phyloP scores from a whole-genome alignment of 352 stramenopile genomes.

The Thalassiosira ordinaria region DNA sequence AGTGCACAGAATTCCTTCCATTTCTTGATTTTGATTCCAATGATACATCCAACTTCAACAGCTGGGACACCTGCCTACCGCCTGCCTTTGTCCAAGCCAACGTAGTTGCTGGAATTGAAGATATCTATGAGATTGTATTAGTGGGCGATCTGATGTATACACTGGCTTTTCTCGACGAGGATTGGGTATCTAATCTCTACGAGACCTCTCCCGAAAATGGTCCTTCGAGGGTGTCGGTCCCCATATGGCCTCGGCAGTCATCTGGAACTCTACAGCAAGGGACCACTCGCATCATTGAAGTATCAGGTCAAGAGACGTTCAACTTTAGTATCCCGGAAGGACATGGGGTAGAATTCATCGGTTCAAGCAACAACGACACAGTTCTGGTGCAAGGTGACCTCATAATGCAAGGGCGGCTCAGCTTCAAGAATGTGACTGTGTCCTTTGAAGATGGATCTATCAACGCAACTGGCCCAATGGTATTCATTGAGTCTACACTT shows the following conservation, averaged over 20 bases:
- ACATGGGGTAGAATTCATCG: slow-evolving; percentile 20
- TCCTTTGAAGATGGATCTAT: slow-evolving; percentile 19
- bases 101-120: not conserved
- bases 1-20: slow-evolving; percentile 13
- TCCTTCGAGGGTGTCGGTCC: not conserved
- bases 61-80: too few relatives aligned
- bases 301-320: not conserved
- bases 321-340: slow-evolving; percentile 7
- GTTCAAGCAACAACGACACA: not conserved
- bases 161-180: not conserved
- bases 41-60: too few relatives aligned
- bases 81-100: slow-evolving; percentile 11
- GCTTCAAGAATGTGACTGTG: slow-evolving; percentile 15
- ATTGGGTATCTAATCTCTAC: slow-evolving; percentile 10
- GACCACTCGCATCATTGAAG: not conserved
- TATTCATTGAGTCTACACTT: slow-evolving; percentile 6
- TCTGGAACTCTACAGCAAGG: not conserved
- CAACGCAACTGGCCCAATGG: slow-evolving; percentile 3
- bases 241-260: not conserved
- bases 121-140: slow-evolving; percentile 4
- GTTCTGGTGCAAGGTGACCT: not conserved
- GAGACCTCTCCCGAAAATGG: not conserved
- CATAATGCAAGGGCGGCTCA: slow-evolving; percentile 7
- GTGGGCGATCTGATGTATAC: not conserved
- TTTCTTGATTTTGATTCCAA: not conserved